Evolutionary conservation across 2,329 filamentous ascomycete genomes (phyloP).

Genomic region (Neofusicoccum sp.): DNA sequence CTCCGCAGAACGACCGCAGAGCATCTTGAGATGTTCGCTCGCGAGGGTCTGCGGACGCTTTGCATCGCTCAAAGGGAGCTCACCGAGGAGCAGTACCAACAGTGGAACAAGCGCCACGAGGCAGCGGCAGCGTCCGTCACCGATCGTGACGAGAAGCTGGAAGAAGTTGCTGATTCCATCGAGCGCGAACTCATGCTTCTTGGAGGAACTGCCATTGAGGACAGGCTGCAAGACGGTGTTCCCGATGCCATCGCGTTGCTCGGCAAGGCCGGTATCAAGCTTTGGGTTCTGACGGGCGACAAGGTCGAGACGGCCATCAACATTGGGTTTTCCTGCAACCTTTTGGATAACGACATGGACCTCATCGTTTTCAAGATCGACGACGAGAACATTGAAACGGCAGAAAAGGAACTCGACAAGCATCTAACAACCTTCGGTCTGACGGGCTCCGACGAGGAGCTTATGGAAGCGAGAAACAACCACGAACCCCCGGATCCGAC

Average conservation of each 20-base stretch:
- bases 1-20: slow-evolving; percentile 82
- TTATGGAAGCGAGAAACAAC: slow-evolving; percentile 72
- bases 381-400: slow-evolving; percentile 64
- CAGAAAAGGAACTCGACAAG: slow-evolving; percentile 71
- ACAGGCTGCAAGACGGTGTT: slow-evolving; percentile 93
- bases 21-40: slow-evolving; percentile 93
- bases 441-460: slow-evolving; percentile 81
- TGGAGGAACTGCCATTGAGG: slow-evolving; percentile 95
- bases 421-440: slow-evolving; percentile 72
- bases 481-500: slow-evolving; percentile 85
- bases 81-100: slow-evolving; percentile 75
- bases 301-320: slow-evolving; percentile 99
- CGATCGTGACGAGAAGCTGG: slow-evolving; percentile 88
- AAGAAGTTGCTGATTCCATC: slow-evolving; percentile 83
- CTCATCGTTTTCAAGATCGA: slow-evolving; percentile 84
- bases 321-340: slow-evolving; percentile 97
- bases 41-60: slow-evolving; percentile 89
- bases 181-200: slow-evolving; percentile 85
- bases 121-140: slow-evolving; percentile 78
- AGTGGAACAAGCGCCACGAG: slow-evolving; percentile 86
- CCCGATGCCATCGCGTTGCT: slow-evolving; percentile 92
- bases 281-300: slow-evolving; percentile 97
- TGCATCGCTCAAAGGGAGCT: slow-evolving; percentile 87
- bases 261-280: slow-evolving; percentile 90
- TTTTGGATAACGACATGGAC: slow-evolving; percentile 97